These are phyloP conservation scores for Fusarium falciforme DNA, from an alignment of 2,329 filamentous ascomycete species.

Conservation along the genomic window DNA sequence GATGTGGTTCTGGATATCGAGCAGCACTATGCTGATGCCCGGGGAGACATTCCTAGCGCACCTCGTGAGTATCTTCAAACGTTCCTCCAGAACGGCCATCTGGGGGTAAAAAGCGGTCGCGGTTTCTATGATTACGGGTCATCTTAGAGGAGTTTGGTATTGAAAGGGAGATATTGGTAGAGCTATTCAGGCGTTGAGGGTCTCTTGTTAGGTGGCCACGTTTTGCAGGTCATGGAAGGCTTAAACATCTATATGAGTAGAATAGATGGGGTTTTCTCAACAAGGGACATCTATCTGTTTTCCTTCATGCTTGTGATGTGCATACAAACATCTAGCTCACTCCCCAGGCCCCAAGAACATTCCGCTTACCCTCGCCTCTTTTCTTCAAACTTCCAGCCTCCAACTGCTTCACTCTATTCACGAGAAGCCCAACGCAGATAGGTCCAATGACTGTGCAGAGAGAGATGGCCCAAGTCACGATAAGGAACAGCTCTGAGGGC, in stretches of 20 bases:
- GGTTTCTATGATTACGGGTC: conserved; percentile 44
- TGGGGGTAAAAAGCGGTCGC: conserved; percentile 46
- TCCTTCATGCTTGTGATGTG: background rate
- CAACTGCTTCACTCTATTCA: conserved; percentile 53
- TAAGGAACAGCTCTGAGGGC: conserved; percentile 59
- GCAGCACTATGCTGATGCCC: conserved; percentile 45
- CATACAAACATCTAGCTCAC: conserved; percentile 13
- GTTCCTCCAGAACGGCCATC: conserved; percentile 38
- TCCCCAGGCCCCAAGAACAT: conserved; percentile 41
- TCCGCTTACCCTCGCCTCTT: conserved; percentile 8
- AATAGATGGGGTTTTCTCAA: background rate
- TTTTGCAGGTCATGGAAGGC: background rate
- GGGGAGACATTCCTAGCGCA: conserved; percentile 37
- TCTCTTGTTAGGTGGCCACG: background rate
- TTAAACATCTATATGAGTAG: background rate
- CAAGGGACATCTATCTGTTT: background rate
- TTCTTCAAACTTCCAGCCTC: conserved; percentile 15
- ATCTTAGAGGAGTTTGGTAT: background rate
- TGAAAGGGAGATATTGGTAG: background rate
- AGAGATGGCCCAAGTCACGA: conserved; percentile 67
- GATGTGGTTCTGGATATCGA: conserved; percentile 49
- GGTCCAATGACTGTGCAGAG: conserved; percentile 66
- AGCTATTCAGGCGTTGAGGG: background rate
- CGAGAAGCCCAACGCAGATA: conserved; percentile 59
- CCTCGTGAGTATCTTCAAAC: conserved; percentile 42